phyloP scores from a whole-genome alignment of 345 rosid species.

The Pugionium cornutum region DNA sequence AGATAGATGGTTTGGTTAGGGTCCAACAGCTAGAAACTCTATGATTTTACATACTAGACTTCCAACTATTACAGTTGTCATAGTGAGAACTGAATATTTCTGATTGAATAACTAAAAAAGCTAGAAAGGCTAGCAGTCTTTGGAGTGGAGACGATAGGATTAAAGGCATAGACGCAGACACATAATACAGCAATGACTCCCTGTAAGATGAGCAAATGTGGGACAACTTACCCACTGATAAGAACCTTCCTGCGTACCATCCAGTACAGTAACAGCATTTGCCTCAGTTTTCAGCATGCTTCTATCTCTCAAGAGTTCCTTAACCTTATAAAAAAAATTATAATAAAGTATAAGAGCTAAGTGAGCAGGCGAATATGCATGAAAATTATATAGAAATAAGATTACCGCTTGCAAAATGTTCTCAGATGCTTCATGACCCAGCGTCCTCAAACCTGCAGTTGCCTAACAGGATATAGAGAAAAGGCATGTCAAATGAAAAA shows the following conservation, averaged over 20 bases:
- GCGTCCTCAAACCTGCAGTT: conserved; percentile 90
- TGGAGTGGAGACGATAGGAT: background rate
- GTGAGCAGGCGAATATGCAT: conserved; percentile 24
- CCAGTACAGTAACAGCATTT: conserved; percentile 70
- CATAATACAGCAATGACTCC: conserved; percentile 17
- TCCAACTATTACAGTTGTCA: background rate
- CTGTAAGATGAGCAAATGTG: conserved; percentile 1
- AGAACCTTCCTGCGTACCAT: conserved; percentile 97
- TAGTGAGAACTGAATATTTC: background rate
- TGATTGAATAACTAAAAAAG: background rate
- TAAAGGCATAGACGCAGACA: conserved; percentile 8
- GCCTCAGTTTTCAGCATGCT: conserved; percentile 71
- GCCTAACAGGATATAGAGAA: conserved; percentile 50
- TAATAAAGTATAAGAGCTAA: conserved; percentile 21
- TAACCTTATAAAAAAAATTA: conserved; percentile 57
- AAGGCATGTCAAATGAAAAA: background rate
- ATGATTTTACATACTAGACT: background rate
- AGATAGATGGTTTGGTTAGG: conserved; percentile 10
- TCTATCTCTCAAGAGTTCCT: conserved; percentile 72
- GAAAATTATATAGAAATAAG: conserved; percentile 13
- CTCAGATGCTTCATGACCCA: conserved; percentile 79
- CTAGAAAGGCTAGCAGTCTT: conserved; percentile 3
- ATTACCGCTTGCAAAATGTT: conserved; percentile 83
- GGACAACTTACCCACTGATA: conserved; percentile 85
- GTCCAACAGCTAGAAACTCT: background rate